Evolutionary conservation across 805 yeast species (phyloP), one percentile per base, ranked within the genome.

Genomic region (Wickerhamiella allomyrinae): DNA sequence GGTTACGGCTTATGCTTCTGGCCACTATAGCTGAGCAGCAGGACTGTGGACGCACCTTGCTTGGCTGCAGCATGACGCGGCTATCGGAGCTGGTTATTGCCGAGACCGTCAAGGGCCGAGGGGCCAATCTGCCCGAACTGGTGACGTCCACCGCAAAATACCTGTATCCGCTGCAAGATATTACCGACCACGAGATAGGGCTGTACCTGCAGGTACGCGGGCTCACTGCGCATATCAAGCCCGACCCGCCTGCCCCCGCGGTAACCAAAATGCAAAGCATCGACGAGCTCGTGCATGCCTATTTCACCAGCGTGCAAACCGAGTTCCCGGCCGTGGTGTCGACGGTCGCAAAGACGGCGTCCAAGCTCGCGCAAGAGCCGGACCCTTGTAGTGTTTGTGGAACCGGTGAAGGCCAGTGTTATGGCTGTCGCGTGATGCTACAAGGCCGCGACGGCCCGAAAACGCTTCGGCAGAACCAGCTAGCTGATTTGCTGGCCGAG

Each of bases 261-360:
- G 70, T 76, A 43, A 70, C 77, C 14, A 81, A 76, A 56, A 76
- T 78, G 50, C 81, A 79, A 69, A 81, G 94, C 2, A 78, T 89
- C 15, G 79, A 82, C 52, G 93, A 84, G 54, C 68, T 89, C 39
- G 77, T 86, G 1, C 66, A 74, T 21, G 71, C 76, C 39, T 89
- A 89, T 58, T 84, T 84, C 51, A 69, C 65, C 23, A 67, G 69
- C 25, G 74, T 87, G 20, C 94, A 84, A 53, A 68, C 69, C 5
- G 86, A 77, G 13, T 86, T 86, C 55, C 86, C 94, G 0, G 83
- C 89, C 43, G 82, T 89, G 2, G 86, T 87, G 2, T 80, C 95
- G 0, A 87, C 97, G 0, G 96, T 89, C 17, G 86, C 86, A 11
- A 78, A 83, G 49, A 86, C 94, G 0, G 95, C 91, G 5, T 77